Base-by-base conservation (phyloP, 768 basidiomycete genomes). In the Ramaria sp. region DNA sequence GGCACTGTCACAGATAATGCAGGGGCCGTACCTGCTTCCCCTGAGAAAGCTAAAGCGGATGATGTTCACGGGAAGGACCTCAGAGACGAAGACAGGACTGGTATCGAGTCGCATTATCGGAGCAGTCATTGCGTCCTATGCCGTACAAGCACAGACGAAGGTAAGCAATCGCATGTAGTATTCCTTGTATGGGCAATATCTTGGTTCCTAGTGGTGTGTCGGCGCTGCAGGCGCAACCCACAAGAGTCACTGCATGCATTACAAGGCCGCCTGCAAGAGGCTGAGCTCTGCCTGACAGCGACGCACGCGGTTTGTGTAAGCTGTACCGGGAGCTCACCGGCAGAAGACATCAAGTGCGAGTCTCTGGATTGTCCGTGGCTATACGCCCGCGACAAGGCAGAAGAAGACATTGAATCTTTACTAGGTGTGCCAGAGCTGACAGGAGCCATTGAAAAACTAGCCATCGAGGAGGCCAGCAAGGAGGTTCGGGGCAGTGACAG, bases 281-380 rank as follows among this genome's bases (percentile, higher is more conserved):
- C 80, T 13, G 82, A 89, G 60, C 68, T 69, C 27, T 79, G 78
- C 22, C 68, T 87, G 1, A 63, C 70, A 17, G 71, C 79, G n/a
- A 69, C 81, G 3, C 87, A 92, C 43, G 70, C 70, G 3, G 73
- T 92, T 33, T 98, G 94, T 66, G 72, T 73, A 7, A 80, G 84
- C 2, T 98, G 94, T 67, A 72, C 83, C 4, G 70, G 72, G 3
- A 75, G 73, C 0, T 74, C 82, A 1, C 69, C 73, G 4, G 71
- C 69, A 12, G 89, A 91, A 56, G 75, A 77, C 0, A 78, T 84
- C 47, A 68, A 77, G 34, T 98, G 94, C 69, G 83, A 87, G 63
- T 91, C 89, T 7, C 71, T 89, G 47, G 92, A 96, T 65, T 98
- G 94, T 66, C 79, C 85, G 0, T 86, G 89, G 81, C 68, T 92